phyloP scores from a whole-genome alignment of 225 moss, liverwort and hornwort genomes.

The Lunularia cruciata region DNA sequence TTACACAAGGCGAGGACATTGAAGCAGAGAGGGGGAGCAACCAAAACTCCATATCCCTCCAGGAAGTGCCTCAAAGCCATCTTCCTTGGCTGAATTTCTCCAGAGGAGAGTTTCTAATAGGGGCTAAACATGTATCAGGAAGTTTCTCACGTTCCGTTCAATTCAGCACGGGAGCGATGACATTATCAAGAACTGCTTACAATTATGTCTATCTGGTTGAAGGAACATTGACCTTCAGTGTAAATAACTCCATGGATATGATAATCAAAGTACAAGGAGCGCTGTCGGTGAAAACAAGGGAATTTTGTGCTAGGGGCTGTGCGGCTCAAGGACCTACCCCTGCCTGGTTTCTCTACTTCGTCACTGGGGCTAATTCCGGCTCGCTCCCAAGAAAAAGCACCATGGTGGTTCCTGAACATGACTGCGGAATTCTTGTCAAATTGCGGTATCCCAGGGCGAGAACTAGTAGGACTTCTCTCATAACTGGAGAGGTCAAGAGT shows the following conservation, averaged over 20 bases:
- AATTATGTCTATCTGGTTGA: conserved; percentile 5
- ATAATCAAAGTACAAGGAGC: background rate
- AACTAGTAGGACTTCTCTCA: background rate
- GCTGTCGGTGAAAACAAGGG: conserved; percentile 4
- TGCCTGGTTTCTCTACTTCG: background rate
- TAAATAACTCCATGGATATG: background rate
- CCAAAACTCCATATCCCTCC: conserved; percentile 3
- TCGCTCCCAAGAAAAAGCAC: background rate
- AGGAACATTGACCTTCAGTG: conserved; percentile 1
- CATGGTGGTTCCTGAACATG: background rate
- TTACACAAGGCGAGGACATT: background rate
- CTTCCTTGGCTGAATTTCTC: conserved; percentile 15
- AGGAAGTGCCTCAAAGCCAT: background rate
- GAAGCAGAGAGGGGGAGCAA: background rate
- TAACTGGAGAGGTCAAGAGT: conserved; percentile 11
- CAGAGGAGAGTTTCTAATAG: conserved; percentile 7
- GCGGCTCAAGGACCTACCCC: background rate
- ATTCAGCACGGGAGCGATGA: background rate
- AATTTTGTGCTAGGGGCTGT: conserved; percentile 10
- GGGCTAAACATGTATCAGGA: background rate
- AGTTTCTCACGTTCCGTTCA: background rate
- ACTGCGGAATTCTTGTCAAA: conserved; percentile 11
- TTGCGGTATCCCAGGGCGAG: conserved; percentile 1
- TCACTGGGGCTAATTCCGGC: background rate
- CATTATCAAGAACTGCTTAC: conserved; percentile 8